Evolutionary conservation across 208 protist species (phyloP).

Genomic region (Trypanosoma scelopori): DNA sequence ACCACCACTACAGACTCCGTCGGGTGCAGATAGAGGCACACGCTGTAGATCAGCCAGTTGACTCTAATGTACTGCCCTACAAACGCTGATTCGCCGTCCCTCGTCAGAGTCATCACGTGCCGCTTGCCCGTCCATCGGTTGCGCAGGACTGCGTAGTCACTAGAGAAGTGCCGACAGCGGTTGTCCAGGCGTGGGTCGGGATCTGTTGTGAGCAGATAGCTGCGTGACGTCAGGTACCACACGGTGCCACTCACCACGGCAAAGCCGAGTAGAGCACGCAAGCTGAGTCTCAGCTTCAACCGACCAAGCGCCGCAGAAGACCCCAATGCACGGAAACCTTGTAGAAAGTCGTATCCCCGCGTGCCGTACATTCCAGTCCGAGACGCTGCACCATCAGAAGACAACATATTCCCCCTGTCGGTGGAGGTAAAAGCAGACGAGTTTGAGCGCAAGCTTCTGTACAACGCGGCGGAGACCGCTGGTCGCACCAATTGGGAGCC

Average conservation of each 20-base stretch:
- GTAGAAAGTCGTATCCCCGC: conserved; percentile 39
- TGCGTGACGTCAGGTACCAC: conserved; percentile 67
- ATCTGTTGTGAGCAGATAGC: conserved; percentile 66
- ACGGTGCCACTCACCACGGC: conserved; percentile 29
- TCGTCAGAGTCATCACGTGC: conserved; percentile 29
- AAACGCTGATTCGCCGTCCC: not conserved
- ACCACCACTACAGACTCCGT: conserved; percentile 48
- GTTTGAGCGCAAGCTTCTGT: conserved; percentile 1
- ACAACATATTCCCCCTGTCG: not conserved
- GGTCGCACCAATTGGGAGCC: not conserved
- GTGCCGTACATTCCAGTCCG: conserved; percentile 8
- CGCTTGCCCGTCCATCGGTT: conserved; percentile 52
- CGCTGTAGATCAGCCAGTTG: conserved; percentile 56
- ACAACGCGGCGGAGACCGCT: not conserved
- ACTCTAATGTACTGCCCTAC: conserved; percentile 34
- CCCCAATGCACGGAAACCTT: conserved; percentile 37
- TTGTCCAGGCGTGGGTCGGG: conserved; percentile 43
- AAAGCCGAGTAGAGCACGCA: conserved; percentile 33
- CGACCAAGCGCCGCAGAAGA: conserved; percentile 28
- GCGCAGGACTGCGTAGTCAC: conserved; percentile 67
- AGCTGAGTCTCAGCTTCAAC: conserved; percentile 24
- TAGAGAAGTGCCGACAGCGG: conserved; percentile 57
- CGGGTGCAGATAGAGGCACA: conserved; percentile 65
- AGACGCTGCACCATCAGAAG: not conserved
- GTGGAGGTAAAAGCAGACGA: not conserved